Evolutionary conservation across 441 rosid species (phyloP).

Genomic region (Corymbia calophylla): DNA sequence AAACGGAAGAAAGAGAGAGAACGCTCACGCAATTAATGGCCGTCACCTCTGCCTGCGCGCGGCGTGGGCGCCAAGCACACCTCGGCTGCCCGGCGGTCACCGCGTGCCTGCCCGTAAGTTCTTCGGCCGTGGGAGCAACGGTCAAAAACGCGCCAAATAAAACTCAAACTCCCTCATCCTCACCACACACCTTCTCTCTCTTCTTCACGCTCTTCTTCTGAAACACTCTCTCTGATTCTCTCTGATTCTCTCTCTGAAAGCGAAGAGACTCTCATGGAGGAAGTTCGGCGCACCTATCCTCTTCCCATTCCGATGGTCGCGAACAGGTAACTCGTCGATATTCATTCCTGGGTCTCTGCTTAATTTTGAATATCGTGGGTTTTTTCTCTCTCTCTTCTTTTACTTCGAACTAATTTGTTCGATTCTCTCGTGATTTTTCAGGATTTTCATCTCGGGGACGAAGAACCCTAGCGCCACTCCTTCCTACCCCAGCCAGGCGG

Average conservation of each 20-base stretch:
- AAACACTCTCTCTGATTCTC: neutral
- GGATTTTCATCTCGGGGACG: no score
- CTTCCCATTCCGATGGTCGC: no score
- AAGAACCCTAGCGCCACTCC: no score
- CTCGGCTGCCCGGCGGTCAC: slow-evolving; percentile 23
- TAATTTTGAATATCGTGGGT: no score
- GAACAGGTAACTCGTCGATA: no score
- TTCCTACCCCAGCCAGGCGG: no score
- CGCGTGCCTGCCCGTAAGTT: slow-evolving; percentile 58
- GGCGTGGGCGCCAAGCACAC: slow-evolving; percentile 17
- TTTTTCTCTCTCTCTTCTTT: no score
- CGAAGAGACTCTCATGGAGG: neutral
- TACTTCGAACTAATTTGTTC: no score
- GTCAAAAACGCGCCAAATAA: neutral
- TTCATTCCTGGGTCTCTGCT: no score
- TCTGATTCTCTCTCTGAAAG: neutral
- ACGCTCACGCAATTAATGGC: no score
- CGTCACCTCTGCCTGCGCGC: slow-evolving; percentile 59
- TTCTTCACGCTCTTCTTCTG: neutral
- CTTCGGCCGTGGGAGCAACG: neutral
- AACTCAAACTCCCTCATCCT: neutral
- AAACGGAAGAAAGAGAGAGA: no score
- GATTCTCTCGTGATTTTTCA: neutral
- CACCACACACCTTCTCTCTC: neutral
- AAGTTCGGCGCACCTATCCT: no score